These are phyloP conservation scores for Saitozyma podzolica DNA, from an alignment of 768 basidiomycete genomes.

Conservation along the genomic window DNA sequence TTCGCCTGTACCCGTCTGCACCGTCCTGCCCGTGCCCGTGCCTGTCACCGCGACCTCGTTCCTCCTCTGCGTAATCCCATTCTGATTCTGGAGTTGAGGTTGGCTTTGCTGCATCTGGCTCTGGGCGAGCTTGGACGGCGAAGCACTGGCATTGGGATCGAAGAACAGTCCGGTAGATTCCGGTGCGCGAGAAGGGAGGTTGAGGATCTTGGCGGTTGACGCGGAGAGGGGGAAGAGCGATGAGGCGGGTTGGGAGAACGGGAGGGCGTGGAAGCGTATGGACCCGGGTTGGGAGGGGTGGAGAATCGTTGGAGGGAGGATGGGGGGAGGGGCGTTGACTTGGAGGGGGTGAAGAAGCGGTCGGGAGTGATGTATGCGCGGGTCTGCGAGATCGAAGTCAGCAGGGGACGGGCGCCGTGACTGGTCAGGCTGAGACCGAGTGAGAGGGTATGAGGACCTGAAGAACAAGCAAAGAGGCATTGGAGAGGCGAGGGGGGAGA, in stretches of 20 bases:
- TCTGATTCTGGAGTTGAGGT: background rate
- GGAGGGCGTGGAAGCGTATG: conserved; percentile 6
- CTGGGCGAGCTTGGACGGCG: conserved; percentile 12
- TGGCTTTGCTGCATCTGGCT: conserved; percentile 1
- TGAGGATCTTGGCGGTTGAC: conserved; percentile 28
- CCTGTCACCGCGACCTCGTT: background rate
- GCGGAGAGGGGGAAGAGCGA: conserved; percentile 19
- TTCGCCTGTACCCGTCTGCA: conserved; percentile 15
- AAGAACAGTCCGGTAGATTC: conserved; percentile 31
- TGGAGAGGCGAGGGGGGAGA: background rate
- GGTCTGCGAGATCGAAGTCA: conserved; percentile 6
- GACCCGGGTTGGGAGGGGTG: conserved; percentile 4
- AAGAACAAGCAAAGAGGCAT: too few species aligned
- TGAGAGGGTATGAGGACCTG: too few species aligned
- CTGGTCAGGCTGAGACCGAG: too few species aligned
- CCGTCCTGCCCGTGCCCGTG: background rate
- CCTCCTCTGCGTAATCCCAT: background rate
- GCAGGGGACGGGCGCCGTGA: too few species aligned
- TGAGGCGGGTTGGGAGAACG: background rate
- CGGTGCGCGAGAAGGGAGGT: conserved; percentile 20
- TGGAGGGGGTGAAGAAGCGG: conserved; percentile 3
- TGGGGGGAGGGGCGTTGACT: conserved; percentile 6
- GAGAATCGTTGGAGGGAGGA: background rate
- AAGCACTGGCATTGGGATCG: conserved; percentile 14
- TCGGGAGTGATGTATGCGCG: conserved; percentile 10